A percentile compares a stretch with the other conserved stretches of the same genome.
These are phyloP conservation scores for Lactarius sanguifluus DNA, from an alignment of 768 basidiomycete genomes.

Conservation along the genomic window DNA sequence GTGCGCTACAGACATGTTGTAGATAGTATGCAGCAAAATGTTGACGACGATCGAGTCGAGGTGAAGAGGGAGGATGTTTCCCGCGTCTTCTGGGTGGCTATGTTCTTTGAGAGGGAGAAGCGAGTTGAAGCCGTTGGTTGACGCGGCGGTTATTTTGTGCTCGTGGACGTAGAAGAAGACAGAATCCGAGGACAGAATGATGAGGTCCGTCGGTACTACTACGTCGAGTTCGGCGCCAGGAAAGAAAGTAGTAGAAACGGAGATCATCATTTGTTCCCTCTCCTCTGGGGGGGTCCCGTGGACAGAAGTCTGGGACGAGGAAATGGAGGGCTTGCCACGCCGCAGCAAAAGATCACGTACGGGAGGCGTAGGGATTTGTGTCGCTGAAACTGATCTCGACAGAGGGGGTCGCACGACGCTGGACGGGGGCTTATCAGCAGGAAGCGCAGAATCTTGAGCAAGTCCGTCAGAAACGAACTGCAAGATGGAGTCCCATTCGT, in stretches of 20 bases:
- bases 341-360: constrained; percentile 40
- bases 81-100: constrained; percentile 40
- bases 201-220: constrained; percentile 56
- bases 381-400: constrained; percentile 18
- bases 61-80: constrained; percentile 56
- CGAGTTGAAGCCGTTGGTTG: constrained; percentile 62
- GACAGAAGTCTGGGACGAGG: constrained; percentile 35
- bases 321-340: constrained; percentile 11
- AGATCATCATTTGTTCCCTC: constrained; percentile 54
- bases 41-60: constrained; percentile 66
- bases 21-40: constrained; percentile 68
- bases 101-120: constrained; percentile 50
- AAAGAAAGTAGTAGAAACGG: constrained; percentile 81
- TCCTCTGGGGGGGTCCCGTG: constrained; percentile 38
- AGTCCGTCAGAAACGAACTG: constrained; percentile 57
- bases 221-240: constrained; percentile 60
- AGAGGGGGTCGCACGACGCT: constrained; percentile 29
- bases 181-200: constrained; percentile 68
- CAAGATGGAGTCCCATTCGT: constrained; percentile 62
- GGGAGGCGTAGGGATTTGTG: constrained; percentile 56
- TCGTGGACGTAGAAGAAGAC: constrained; percentile 85
- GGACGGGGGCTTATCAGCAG: constrained; percentile 42
- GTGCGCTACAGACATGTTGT: constrained; percentile 70
- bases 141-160: constrained; percentile 54
- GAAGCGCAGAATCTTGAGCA: constrained; percentile 28